Base-by-base conservation (phyloP, 2,329 filamentous ascomycete genomes). In the Botrytis paeoniae region DNA sequence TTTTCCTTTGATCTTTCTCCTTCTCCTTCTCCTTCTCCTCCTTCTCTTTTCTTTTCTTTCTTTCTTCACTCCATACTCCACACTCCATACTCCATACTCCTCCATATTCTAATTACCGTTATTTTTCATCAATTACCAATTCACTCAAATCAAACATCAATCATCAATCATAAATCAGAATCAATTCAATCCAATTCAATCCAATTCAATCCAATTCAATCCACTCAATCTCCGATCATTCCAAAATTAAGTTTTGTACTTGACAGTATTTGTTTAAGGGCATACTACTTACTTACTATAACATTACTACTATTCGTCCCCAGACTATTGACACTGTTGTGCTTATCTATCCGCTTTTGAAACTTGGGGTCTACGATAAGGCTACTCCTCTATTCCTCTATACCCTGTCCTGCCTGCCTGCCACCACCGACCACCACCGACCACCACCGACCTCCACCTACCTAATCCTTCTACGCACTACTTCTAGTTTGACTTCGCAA, bases 291-390 rank as follows among this genome's bases (percentile, higher is more conserved):
- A n/a, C n/a, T 2, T n/a, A 10, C 8, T 16, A 43, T 41, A 16
- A 41, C 25, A 25, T 25, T 18, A 29, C n/a, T 10, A 32, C n/a
- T 10, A 32, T 59, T 32, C 25, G 39, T 62, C 35, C 60, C 35
- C 60, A 62, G 60, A 62, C 60, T 29, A 62, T 62, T 41, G 60
- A 62, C n/a, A 16, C 51, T 29, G 60, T 12, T 12, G 37, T 62
- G 60, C 60, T 62, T 62, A 62, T 62, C 60, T 62, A 39, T 41
- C 60, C 60, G 37, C 60, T 62, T 62, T 62, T 20, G 25, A 59
- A 41, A 62, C 37, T 62, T 41, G 25, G 37, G 37, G 25, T 62
- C 37, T 18, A 8, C 60, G 37, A 62, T 62, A 62, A 61, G 59
- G 59, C 59, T 39, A 37, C 4, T 35, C 14, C 32, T 43, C 41